Percentiles rank a stretch among this genome's conserved stretches.
These are phyloP conservation scores for Bacidia gigantensis DNA, from an alignment of 495 filamentous ascomycete genomes.

Conservation along the genomic window DNA sequence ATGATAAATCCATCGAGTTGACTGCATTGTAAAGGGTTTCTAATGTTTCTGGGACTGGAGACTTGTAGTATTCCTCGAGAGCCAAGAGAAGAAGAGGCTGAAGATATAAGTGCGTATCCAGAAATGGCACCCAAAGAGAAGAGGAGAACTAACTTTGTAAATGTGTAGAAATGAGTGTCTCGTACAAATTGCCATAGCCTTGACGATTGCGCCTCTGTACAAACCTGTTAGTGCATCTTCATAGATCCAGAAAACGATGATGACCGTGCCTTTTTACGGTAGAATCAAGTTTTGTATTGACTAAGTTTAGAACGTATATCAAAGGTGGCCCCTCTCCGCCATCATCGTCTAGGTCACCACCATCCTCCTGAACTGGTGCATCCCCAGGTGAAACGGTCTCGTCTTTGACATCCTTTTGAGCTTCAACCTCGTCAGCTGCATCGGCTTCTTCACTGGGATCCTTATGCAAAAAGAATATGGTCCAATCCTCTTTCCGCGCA, in stretches of 20 bases:
- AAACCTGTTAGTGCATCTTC: conserved; percentile 4
- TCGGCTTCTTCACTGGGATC: conserved; percentile 72
- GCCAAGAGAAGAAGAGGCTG: conserved; percentile 88
- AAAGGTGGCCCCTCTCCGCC: conserved; percentile 71
- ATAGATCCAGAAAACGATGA: conserved; percentile 1
- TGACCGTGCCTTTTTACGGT: conserved; percentile 54
- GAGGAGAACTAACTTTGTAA: conserved; percentile 57
- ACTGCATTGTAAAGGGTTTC: conserved; percentile 79
- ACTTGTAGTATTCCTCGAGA: conserved; percentile 93
- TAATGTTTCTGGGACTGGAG: conserved; percentile 79
- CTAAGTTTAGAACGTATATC: conserved; percentile 93
- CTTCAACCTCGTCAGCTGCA: conserved; percentile 39
- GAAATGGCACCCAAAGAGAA: not conserved
- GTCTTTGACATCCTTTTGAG: conserved; percentile 37
- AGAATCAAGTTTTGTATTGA: conserved; percentile 95
- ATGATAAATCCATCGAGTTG: conserved; percentile 89
- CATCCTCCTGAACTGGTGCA: conserved; percentile 25
- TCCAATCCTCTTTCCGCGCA: conserved; percentile 93
- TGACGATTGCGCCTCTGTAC: conserved; percentile 77
- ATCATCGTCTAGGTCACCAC: conserved; percentile 40
- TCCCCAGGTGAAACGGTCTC: conserved; percentile 28
- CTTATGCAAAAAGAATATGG: conserved; percentile 96
- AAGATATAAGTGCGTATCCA: not conserved
- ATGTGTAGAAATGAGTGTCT: conserved; percentile 97
- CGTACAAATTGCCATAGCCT: conserved; percentile 99